A percentile compares a stretch with the other conserved stretches of the same genome.
Evolutionary conservation across 345 rosid species (phyloP).

Genomic region (Fremontodendron californicum): DNA sequence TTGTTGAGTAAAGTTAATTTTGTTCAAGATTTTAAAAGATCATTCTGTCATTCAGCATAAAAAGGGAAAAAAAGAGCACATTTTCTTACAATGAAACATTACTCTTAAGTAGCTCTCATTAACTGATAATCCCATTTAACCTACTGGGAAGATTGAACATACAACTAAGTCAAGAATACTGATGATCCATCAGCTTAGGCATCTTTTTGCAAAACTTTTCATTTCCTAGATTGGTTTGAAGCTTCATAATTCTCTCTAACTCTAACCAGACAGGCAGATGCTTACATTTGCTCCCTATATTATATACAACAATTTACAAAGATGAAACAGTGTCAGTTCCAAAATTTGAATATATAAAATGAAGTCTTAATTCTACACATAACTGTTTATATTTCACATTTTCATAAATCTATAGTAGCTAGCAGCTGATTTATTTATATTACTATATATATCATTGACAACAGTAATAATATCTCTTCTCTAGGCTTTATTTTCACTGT

Average conservation of each 20-base stretch:
- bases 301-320: conserved; percentile 19
- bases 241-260: neutral
- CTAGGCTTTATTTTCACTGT: conserved; percentile 38
- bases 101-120: too few relatives aligned
- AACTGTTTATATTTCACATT: neutral
- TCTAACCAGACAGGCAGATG: conserved; percentile 19
- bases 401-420: neutral
- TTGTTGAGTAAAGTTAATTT: neutral
- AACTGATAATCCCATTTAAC: too few relatives aligned
- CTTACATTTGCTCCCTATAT: conserved; percentile 24
- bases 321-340: conserved; percentile 27
- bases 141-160: neutral
- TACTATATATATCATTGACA: conserved; percentile 18
- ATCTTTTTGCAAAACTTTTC: neutral
- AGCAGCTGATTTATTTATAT: conserved; percentile 18
- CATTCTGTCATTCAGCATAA: too few relatives aligned
- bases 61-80: too few relatives aligned
- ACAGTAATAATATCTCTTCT: conserved; percentile 23
- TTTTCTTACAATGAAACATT: too few relatives aligned
- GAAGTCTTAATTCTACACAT: neutral
- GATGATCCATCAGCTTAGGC: neutral
- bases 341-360: conserved; percentile 5
- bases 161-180: too few relatives aligned
- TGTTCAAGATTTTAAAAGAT: too few relatives aligned
- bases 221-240: neutral